Evolutionary conservation across 1,284 basidiomycete species (phyloP).

Genomic region (Calocybe gambosa): DNA sequence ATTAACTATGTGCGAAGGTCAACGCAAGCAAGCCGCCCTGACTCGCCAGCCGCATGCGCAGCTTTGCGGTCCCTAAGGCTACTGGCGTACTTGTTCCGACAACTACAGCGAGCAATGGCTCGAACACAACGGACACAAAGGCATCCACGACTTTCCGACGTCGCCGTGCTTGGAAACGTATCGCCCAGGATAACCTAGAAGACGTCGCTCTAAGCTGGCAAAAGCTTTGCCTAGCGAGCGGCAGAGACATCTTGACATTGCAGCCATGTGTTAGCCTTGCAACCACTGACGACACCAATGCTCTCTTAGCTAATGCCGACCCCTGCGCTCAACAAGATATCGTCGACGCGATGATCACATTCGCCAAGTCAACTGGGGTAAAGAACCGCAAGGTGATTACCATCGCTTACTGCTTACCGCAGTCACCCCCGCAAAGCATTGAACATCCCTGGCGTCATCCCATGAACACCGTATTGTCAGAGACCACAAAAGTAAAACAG

Average conservation of each 20-base stretch:
- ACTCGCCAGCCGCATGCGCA: conserved; percentile 26
- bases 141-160: conserved; percentile 15
- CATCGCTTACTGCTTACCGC: conserved; percentile 35
- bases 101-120: conserved; percentile 4
- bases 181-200: conserved; percentile 22
- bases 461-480: conserved; percentile 37
- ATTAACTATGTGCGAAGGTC: not conserved
- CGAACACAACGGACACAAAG: conserved; percentile 8
- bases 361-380: conserved; percentile 37
- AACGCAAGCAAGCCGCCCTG: conserved; percentile 20
- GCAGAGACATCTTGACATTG: conserved; percentile 32
- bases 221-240: conserved; percentile 30
- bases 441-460: conserved; percentile 31
- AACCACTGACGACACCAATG: conserved; percentile 33
- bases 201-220: conserved; percentile 29
- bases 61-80: conserved; percentile 9
- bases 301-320: conserved; percentile 36
- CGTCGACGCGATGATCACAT: conserved; percentile 43
- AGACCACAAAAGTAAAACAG: conserved; percentile 31
- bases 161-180: conserved; percentile 10
- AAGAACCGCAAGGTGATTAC: conserved; percentile 33
- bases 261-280: conserved; percentile 37
- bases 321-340: conserved; percentile 42
- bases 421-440: conserved; percentile 36
- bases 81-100: not conserved